phyloP scores from a whole-genome alignment of 768 basidiomycete species.

The Obba rivulosa region DNA sequence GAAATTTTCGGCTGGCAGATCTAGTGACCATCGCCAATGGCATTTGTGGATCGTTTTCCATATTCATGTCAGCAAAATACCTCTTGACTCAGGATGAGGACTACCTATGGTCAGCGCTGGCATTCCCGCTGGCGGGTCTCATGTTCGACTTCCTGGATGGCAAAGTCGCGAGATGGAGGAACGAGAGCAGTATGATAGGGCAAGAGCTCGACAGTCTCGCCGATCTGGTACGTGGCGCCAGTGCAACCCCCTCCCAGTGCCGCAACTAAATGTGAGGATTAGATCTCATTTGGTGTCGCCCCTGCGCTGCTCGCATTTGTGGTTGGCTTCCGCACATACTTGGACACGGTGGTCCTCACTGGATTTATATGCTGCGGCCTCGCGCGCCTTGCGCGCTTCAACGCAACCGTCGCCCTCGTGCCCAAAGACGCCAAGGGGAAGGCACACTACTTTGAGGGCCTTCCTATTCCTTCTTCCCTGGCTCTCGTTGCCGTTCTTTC shows the following conservation, averaged over 20 bases:
- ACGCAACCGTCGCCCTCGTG: slow-evolving; percentile 92
- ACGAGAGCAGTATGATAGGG: slow-evolving; percentile 90
- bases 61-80: slow-evolving; percentile 91
- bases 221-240: slow-evolving; percentile 64
- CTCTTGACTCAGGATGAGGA: slow-evolving; percentile 72
- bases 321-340: slow-evolving; percentile 84
- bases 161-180: slow-evolving; percentile 96
- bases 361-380: slow-evolving; percentile 95
- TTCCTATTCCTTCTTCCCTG: slow-evolving; percentile 92
- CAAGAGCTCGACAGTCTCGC: slow-evolving; percentile 97
- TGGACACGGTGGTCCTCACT: slow-evolving; percentile 84
- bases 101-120: slow-evolving; percentile 82
- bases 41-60: slow-evolving; percentile 92
- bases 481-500: slow-evolving; percentile 72
- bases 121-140: slow-evolving; percentile 86
- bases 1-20: slow-evolving; percentile 97
- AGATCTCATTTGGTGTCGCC: slow-evolving; percentile 98
- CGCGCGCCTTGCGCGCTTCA: slow-evolving; percentile 95
- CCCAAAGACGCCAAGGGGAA: slow-evolving; percentile 88
- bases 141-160: slow-evolving; percentile 98
- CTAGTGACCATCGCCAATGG: slow-evolving; percentile 99
- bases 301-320: slow-evolving; percentile 91
- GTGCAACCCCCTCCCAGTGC: not conserved
- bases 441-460: slow-evolving; percentile 92
- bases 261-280: not conserved